These are phyloP conservation scores for Ceratocystiopsis sp. DNA, from an alignment of 2,329 filamentous ascomycete species.

Conservation along the genomic window DNA sequence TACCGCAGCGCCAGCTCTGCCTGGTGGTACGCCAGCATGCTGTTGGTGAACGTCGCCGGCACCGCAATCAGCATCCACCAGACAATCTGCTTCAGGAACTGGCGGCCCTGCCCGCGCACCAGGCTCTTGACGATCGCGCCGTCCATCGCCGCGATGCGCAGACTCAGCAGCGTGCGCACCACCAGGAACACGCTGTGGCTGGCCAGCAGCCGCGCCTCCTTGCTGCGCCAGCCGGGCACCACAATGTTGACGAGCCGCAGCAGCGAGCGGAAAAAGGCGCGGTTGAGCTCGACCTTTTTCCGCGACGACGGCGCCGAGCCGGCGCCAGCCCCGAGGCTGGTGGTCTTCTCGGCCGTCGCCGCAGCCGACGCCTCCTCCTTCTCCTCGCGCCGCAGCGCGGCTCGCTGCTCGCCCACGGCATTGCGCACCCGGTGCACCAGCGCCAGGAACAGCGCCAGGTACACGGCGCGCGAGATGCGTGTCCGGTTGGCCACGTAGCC, in stretches of 20 bases:
- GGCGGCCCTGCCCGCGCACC: constrained; percentile 77
- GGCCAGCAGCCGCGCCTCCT: constrained; percentile 69
- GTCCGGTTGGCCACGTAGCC: constrained; percentile 69
- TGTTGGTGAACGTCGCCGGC: constrained; percentile 95
- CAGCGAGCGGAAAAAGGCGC: constrained; percentile 62
- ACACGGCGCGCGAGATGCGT: constrained; percentile 67
- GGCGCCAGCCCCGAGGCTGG: constrained; percentile 9
- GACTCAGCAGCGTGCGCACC: constrained; percentile 73
- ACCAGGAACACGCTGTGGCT: constrained; percentile 92
- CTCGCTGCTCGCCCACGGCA: constrained; percentile 81
- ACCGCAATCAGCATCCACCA: constrained; percentile 99
- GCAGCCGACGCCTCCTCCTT: constrained; percentile 39
- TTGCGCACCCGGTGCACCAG: constrained; percentile 76
- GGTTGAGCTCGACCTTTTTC: constrained; percentile 82
- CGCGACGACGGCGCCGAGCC: constrained; percentile 21
- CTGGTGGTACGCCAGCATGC: constrained; percentile 96
- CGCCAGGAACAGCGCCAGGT: constrained; percentile 64
- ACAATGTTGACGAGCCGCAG: constrained; percentile 69
- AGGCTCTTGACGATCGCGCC: constrained; percentile 82
- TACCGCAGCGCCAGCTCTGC: constrained; percentile 88
- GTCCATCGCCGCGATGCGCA: constrained; percentile 94
- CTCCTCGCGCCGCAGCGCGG: constrained; percentile 42
- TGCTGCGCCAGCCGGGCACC: constrained; percentile 76
- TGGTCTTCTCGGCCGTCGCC: constrained; percentile 20
- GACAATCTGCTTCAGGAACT: constrained; percentile 73